A percentile compares a stretch with the other conserved stretches of the same genome.
These are phyloP conservation scores for Tremella yokohamensis DNA, from an alignment of 768 basidiomycete species.

Conservation along the genomic window DNA sequence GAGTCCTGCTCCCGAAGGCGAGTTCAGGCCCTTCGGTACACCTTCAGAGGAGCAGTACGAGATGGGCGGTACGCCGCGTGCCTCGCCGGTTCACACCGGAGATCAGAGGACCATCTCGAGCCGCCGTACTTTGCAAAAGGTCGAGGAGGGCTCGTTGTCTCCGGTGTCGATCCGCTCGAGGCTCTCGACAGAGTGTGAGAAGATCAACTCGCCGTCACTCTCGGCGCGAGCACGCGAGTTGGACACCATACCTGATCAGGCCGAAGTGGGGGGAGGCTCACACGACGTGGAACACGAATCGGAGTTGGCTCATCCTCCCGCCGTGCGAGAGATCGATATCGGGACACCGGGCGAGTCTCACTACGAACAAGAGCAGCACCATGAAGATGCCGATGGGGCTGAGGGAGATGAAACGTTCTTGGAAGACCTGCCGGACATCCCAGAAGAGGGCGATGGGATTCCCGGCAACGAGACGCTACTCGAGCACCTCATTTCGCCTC, in stretches of 20 bases:
- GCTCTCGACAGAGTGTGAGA: too few relatives aligned
- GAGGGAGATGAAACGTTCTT: conserved; percentile 14
- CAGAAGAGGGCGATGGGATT: too few relatives aligned
- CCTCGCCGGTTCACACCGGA: background rate
- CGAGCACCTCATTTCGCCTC: background rate
- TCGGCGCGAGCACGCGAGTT: background rate
- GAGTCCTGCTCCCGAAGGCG: conserved; percentile 18
- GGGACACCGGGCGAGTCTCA: background rate
- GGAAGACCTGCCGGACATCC: conserved; percentile 8
- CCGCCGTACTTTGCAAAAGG: conserved; percentile 1
- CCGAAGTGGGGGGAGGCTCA: background rate
- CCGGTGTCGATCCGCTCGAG: conserved; percentile 6
- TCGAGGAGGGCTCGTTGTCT: conserved; percentile 2
- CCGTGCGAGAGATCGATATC: background rate
- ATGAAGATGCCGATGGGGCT: conserved; percentile 4
- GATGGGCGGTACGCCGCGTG: conserved; percentile 11
- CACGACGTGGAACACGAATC: background rate
- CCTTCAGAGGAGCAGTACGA: conserved; percentile 32
- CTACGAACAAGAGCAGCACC: background rate
- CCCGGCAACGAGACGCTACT: background rate
- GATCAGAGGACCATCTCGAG: conserved; percentile 16
- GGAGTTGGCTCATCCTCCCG: background rate
- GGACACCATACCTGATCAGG: background rate
- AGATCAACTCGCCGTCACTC: too few relatives aligned
- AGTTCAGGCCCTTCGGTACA: conserved; percentile 29